phyloP scores from a whole-genome alignment of 1,139 yeast species.

The Taphrina deformans region DNA sequence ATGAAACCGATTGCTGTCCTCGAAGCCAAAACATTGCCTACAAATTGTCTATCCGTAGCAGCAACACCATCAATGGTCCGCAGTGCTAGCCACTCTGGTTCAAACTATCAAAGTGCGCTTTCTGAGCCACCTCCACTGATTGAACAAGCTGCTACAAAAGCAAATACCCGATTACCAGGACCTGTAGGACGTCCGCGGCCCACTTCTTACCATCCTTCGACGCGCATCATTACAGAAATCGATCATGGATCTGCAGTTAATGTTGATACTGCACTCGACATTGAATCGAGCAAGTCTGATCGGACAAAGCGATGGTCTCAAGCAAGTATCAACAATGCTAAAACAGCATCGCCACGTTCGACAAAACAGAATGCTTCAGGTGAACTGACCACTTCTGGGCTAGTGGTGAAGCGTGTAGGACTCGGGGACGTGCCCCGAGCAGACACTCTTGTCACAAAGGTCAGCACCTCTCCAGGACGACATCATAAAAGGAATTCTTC shows the following conservation, averaged over 20 bases:
- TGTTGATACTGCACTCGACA: neutral
- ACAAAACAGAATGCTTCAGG: constrained; percentile 22
- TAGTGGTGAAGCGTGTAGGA: neutral
- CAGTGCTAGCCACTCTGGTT: constrained; percentile 26
- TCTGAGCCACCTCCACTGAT: neutral
- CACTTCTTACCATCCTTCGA: constrained; percentile 31
- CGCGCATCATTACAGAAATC: neutral
- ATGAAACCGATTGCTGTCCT: neutral
- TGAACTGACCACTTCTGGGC: neutral
- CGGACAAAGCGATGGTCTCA: constrained; percentile 5
- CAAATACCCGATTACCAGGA: constrained; percentile 14
- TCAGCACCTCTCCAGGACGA: neutral
- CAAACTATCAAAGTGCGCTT: neutral
- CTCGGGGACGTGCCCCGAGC: neutral
- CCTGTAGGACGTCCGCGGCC: constrained; percentile 34
- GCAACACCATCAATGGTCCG: constrained; percentile 22
- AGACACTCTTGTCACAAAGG: neutral
- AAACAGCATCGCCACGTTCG: constrained; percentile 26
- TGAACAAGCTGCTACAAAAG: neutral
- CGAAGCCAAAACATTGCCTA: neutral
- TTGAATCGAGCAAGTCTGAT: neutral
- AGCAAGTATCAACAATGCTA: neutral
- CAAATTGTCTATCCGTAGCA: constrained; percentile 6
- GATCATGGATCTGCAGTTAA: neutral
- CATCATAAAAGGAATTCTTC: constrained; percentile 12